A percentile compares a stretch with the other conserved stretches of the same genome.
These are phyloP conservation scores for Torrubiellomyces zombiae DNA, from an alignment of 2,329 filamentous ascomycete genomes.

Conservation along the genomic window DNA sequence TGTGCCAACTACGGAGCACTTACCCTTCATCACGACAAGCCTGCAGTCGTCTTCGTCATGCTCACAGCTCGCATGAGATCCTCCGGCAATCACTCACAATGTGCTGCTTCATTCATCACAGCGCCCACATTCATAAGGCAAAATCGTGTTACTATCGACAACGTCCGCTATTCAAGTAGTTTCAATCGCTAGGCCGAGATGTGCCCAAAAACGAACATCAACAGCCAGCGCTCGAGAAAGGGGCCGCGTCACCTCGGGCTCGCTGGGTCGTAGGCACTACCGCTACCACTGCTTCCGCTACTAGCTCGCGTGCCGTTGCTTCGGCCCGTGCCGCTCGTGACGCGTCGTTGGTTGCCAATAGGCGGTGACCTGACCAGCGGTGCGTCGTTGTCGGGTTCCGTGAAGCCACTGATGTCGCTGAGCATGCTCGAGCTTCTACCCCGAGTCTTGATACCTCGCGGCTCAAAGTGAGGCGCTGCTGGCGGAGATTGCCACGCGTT, in stretches of 20 bases:
- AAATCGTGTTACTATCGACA: no score
- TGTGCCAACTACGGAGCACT: no score
- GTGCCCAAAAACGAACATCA: no score
- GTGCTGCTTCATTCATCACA: no score
- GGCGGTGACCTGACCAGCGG: slow-evolving; percentile 17
- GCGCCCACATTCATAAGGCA: no score
- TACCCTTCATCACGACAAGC: no score
- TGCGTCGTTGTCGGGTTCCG: slow-evolving; percentile 41
- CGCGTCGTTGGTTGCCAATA: slow-evolving; percentile 2
- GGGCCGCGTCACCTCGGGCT: slow-evolving; percentile 28
- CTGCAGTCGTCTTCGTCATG: no score
- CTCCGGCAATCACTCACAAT: no score
- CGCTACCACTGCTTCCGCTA: slow-evolving; percentile 29
- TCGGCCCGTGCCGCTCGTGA: slow-evolving; percentile 2
- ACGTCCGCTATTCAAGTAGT: no score
- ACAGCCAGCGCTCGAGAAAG: no score
- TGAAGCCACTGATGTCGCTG: slow-evolving; percentile 50
- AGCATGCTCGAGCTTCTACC: slow-evolving; percentile 52
- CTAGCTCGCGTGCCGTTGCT: slow-evolving; percentile 16
- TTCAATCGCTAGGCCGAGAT: no score
- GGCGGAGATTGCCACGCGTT: slow-evolving; percentile 20
- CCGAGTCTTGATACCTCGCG: slow-evolving; percentile 24
- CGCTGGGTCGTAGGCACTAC: slow-evolving; percentile 32
- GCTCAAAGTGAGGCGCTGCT: slow-evolving; percentile 19
- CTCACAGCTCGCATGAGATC: no score